Conservation (phyloP, 1,139 yeast genomes). For the Pneumocystis sp. region DNA sequence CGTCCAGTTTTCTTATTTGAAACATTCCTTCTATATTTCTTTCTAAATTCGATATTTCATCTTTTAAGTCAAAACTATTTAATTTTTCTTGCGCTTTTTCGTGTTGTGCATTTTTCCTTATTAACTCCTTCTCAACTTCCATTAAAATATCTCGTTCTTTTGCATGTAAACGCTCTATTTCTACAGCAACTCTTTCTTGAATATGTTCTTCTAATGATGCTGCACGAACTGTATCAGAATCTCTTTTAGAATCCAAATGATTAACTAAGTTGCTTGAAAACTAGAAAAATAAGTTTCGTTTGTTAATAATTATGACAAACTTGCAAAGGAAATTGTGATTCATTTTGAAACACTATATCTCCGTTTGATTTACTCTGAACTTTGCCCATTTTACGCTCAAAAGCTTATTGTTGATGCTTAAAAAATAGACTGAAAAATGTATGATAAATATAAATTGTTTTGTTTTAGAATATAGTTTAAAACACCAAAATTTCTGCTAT, state of each 20-base stretch:
- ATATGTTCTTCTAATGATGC: slow-evolving; percentile 66
- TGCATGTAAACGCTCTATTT: slow-evolving; percentile 45
- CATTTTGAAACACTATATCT: neutral
- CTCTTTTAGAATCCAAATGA: neutral
- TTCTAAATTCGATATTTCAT: slow-evolving; percentile 34
- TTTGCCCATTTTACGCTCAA: neutral
- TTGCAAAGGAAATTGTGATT: neutral
- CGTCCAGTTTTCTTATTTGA: slow-evolving; percentile 26
- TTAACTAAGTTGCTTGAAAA: neutral
- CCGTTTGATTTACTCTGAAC: neutral
- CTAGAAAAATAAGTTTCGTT: neutral
- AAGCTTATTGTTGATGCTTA: neutral
- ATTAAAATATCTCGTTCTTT: slow-evolving; percentile 46
- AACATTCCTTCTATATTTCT: slow-evolving; percentile 26
- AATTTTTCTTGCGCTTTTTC: slow-evolving; percentile 22
- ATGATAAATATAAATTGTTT: neutral
- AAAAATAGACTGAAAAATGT: neutral
- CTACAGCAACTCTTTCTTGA: slow-evolving; percentile 59
- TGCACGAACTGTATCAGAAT: slow-evolving; percentile 39
- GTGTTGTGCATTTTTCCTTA: slow-evolving; percentile 24
- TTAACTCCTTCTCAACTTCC: slow-evolving; percentile 31
- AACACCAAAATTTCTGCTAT: neutral
- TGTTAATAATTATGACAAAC: neutral
- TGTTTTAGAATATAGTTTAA: neutral
- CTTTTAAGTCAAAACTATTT: slow-evolving; percentile 13